These are phyloP conservation scores for Rhododendron williamsianum DNA, from an alignment of 148 eudicot genomes.

Conservation along the genomic window DNA sequence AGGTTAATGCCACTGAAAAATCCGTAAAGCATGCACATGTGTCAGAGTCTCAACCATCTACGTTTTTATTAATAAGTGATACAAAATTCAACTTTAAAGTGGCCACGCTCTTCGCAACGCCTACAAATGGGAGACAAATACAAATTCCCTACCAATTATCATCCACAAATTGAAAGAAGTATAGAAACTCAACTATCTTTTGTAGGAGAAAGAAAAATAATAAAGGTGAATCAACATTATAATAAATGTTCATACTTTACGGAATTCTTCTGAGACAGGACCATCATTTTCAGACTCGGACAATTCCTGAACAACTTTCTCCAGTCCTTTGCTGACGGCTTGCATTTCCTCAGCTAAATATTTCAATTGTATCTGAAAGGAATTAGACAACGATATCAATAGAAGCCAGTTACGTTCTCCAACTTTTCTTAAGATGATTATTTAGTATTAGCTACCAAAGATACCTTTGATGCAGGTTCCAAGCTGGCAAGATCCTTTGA, in stretches of 20 bases:
- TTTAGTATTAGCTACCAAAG: conserved; percentile 6
- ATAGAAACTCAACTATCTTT: background rate
- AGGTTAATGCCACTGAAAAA: background rate
- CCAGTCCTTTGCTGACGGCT: conserved; percentile 84
- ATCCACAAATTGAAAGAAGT: background rate
- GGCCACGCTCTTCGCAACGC: background rate
- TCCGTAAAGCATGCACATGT: background rate
- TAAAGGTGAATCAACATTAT: background rate
- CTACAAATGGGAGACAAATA: background rate
- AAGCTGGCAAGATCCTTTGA: conserved; percentile 68
- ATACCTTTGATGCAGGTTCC: conserved; percentile 86
- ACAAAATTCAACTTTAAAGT: conserved; percentile 4
- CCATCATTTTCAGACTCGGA: conserved; percentile 73
- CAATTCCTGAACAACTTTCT: conserved; percentile 69
- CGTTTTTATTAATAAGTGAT: background rate
- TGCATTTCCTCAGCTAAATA: conserved; percentile 89
- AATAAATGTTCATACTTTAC: conserved; percentile 34
- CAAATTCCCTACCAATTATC: background rate
- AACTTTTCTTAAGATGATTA: background rate
- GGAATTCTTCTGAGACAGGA: conserved; percentile 53
- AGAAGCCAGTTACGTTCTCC: conserved; percentile 6
- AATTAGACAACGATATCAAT: conserved; percentile 10
- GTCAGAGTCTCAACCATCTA: background rate
- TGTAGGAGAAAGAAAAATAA: background rate
- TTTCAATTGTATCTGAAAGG: conserved; percentile 67